Percentiles rank a stretch among this genome's conserved stretches.
Conservation (phyloP, 2,329 filamentous ascomycete species). For the Aspergillus sp. region DNA sequence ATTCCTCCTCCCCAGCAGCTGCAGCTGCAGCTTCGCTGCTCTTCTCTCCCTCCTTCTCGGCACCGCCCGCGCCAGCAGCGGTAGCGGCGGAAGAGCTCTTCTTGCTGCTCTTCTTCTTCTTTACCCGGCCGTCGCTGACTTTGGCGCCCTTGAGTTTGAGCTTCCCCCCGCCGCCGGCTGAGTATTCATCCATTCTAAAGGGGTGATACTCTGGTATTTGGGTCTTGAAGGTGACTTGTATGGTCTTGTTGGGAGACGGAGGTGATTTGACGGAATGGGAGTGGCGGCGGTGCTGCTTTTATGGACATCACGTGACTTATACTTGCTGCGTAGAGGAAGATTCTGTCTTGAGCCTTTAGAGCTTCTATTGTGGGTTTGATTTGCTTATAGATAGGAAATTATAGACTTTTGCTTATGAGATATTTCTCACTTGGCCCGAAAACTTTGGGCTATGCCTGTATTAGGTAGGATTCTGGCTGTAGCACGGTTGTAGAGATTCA, state of each 20-base stretch:
- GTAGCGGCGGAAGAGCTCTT: slow-evolving; percentile 25
- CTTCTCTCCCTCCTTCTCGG: slow-evolving; percentile 14
- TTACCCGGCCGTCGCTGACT: slow-evolving; percentile 51
- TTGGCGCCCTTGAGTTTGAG: slow-evolving; percentile 82
- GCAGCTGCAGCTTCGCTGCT: not conserved
- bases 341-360: too few species aligned
- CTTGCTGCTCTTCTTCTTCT: slow-evolving; percentile 51
- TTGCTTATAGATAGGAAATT: not conserved
- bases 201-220: too few species aligned
- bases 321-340: not conserved
- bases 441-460: not conserved
- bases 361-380: not conserved
- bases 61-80: not conserved
- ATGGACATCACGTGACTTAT: slow-evolving; percentile 15
- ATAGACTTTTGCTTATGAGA: too few species aligned
- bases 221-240: not conserved
- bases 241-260: not conserved
- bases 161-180: slow-evolving; percentile 66
- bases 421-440: not conserved
- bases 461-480: not conserved
- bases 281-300: slow-evolving; percentile 5
- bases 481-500: not conserved
- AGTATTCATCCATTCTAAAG: slow-evolving; percentile 48
- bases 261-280: slow-evolving; percentile 6
- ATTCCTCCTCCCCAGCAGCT: not conserved